Evolutionary conservation across 495 filamentous ascomycete species (phyloP).

Genomic region (Penicillium silybi): DNA sequence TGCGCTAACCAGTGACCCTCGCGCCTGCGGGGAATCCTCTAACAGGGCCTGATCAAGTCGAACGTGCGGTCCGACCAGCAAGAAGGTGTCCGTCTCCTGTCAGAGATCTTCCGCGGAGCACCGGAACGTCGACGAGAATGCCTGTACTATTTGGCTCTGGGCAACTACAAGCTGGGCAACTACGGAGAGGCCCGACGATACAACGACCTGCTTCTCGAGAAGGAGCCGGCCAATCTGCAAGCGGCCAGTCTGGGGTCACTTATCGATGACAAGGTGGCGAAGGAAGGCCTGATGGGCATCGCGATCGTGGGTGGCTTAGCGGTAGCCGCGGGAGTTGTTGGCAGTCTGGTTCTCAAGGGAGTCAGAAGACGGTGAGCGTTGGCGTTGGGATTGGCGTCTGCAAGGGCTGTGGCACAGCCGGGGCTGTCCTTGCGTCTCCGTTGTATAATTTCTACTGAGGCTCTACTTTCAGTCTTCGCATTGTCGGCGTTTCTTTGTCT

Average conservation of each 20-base stretch:
- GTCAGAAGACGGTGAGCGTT: conserved; percentile 49
- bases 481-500: neutral
- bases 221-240: conserved; percentile 86
- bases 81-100: conserved; percentile 87
- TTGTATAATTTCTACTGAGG: conserved; percentile 6
- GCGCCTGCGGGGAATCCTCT: conserved; percentile 9
- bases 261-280: conserved; percentile 94
- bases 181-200: conserved; percentile 91
- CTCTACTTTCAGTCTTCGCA: neutral
- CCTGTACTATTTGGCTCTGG: conserved; percentile 93
- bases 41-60: conserved; percentile 91
- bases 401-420: conserved; percentile 17
- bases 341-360: conserved; percentile 75
- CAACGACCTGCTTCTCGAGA: conserved; percentile 85
- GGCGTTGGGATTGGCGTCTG: conserved; percentile 11
- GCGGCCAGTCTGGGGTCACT: conserved; percentile 75
- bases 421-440: conserved; percentile 5
- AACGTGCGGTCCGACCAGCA: conserved; percentile 79
- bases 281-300: conserved; percentile 89
- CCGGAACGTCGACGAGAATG: conserved; percentile 93
- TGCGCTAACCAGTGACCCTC: conserved; percentile 12
- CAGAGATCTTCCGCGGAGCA: conserved; percentile 91
- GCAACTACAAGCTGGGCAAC: conserved; percentile 97
- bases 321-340: conserved; percentile 88
- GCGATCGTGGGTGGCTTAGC: conserved; percentile 96